Evolutionary conservation across 2,329 filamentous ascomycete species (phyloP), one percentile per base, ranked within the genome.

Genomic region (Diplodia intermedia): DNA sequence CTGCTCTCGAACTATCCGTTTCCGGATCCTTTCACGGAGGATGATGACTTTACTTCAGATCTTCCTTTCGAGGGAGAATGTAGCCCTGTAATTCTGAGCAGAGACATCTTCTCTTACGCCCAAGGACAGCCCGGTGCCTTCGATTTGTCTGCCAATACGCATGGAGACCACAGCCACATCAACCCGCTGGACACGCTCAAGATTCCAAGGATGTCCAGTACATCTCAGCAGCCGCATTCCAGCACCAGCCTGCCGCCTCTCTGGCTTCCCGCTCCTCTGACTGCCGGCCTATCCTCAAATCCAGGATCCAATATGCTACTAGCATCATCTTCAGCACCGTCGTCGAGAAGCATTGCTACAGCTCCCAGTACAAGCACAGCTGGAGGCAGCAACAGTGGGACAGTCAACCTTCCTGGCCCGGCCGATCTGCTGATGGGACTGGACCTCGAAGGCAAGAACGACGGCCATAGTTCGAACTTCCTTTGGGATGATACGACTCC

Each of bases 31-130:
- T 71, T 69, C 60, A 72, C 69, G 11, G 72, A 73, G 38, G 71
- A 73, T 38, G 75, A 77, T 23, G 71, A 69, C 12, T 63, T 67
- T 14, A 43, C 67, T 4, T 49, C 66, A 11, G 66, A 68, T 18
- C 52, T 68, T 7, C 66, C 66, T 1, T 55, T 63, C 14, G 73
- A 73, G 6, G 71, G 68, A 14, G 69, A 70, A 43, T 69, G 71
- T 57, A 77, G 74, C 52, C 76, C 77, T 3, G 72, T 79, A 43
- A 75, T 75, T 0, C 71, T 80, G 4, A 79, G 75, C 65, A 70
- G 79, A 20, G 77, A 79, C 62, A 80, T 80, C 47, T 73, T 80
- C 1, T 74, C 78, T 47, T 80, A 78, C 75, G 78, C 76, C 1
- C 76, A 79, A 15, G 49, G 55, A 0, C 62, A 65, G 15, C 50